A percentile compares a stretch with the other conserved stretches of the same genome.
These are phyloP conservation scores for Podaxis sp. DNA, from an alignment of 768 basidiomycete genomes.

Conservation along the genomic window DNA sequence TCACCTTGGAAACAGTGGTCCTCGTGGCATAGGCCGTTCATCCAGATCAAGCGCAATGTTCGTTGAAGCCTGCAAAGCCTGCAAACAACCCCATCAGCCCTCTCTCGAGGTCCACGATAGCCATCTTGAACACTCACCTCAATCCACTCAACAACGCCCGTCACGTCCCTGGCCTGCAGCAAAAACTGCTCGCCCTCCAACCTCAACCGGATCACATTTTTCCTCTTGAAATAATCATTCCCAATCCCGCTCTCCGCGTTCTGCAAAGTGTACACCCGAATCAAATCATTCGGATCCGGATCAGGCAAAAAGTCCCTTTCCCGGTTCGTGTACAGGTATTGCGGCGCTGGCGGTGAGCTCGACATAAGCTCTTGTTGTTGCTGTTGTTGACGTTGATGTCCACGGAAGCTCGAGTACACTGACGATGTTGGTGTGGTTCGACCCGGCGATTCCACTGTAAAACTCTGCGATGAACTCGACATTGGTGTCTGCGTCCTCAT, in stretches of 20 bases:
- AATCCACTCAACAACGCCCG: constrained; percentile 91
- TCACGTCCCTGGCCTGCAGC: constrained; percentile 81
- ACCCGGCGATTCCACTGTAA: constrained; percentile 10
- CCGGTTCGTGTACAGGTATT: constrained; percentile 9
- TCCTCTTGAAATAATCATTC: constrained; percentile 91
- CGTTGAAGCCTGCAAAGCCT: constrained; percentile 89
- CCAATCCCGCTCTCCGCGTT: constrained; percentile 92
- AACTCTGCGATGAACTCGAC: constrained; percentile 10
- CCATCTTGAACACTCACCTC: constrained; percentile 56
- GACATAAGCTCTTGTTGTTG: constrained; percentile 2
- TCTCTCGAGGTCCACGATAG: neutral
- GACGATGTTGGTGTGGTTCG: constrained; percentile 11
- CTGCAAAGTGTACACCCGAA: constrained; percentile 80
- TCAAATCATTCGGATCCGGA: constrained; percentile 52
- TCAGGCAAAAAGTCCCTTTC: constrained; percentile 29
- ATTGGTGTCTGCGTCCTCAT: constrained; percentile 10
- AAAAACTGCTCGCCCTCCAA: constrained; percentile 97
- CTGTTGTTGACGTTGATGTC: constrained; percentile 15
- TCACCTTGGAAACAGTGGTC: constrained; percentile 81
- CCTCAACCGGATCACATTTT: constrained; percentile 89
- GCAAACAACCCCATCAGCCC: constrained; percentile 6
- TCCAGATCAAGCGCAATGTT: constrained; percentile 94
- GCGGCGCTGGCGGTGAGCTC: neutral
- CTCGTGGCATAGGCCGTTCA: constrained; percentile 87
- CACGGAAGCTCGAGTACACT: neutral